Conservation (phyloP, 2,329 filamentous ascomycete species). For the Truncatella angustata region DNA sequence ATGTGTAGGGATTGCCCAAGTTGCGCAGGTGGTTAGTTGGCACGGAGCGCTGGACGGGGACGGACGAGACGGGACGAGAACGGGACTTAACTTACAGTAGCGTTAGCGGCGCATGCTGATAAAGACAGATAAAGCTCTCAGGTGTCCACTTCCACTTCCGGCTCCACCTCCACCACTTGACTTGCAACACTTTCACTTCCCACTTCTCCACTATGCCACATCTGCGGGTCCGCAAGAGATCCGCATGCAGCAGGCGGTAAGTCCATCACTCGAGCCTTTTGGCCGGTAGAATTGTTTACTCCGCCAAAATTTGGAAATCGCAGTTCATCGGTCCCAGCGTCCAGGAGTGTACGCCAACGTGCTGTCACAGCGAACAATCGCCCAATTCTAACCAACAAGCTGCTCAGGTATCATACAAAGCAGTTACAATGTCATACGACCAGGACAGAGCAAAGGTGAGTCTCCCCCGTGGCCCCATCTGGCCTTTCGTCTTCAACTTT, state of each 20-base stretch:
- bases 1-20: background rate
- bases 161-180: too few relatives aligned
- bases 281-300: slow-evolving; percentile 4
- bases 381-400: too few relatives aligned
- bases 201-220: slow-evolving; percentile 5
- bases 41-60: too few relatives aligned
- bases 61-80: too few relatives aligned
- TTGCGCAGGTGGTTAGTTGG: too few relatives aligned
- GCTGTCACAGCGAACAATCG: too few relatives aligned
- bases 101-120: background rate
- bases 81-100: background rate
- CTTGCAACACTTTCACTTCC: too few relatives aligned
- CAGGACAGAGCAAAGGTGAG: slow-evolving; percentile 17
- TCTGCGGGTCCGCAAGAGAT: background rate
- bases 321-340: too few relatives aligned
- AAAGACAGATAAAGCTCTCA: slow-evolving; percentile 7
- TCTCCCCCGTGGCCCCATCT: background rate
- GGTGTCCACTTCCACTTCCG: too few relatives aligned
- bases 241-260: slow-evolving; percentile 8
- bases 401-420: background rate
- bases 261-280: background rate
- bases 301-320: slow-evolving; percentile 4
- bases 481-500: too few relatives aligned
- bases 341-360: too few relatives aligned
- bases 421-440: slow-evolving; percentile 1